Base-by-base conservation (phyloP, 441 rosid species). In the Rhodomyrtus psidioides region DNA sequence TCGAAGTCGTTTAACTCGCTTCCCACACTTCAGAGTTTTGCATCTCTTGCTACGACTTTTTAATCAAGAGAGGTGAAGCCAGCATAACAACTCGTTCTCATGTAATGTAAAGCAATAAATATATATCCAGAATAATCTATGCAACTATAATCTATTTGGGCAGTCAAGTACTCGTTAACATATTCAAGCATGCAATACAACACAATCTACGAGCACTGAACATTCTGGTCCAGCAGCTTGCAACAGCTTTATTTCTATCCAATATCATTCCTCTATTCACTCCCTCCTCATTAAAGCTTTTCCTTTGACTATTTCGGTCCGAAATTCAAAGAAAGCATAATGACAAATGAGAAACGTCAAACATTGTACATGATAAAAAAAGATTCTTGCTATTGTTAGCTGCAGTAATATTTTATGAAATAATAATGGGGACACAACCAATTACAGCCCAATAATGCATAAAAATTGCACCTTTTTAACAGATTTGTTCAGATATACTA, bases 381-480 rank as follows among this genome's bases (percentile, higher is more conserved):
- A 30, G 9, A 62, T 3, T 6, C 2, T 62, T 17, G 44, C 9
- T 2, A 17, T 2, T 30, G 44, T 17, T 5, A 4, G 44, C 75
- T 1, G 0, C 0, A 2, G 0, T 16, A 42, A 0, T 30, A 17
- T 27, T 8, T 62, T 17, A 62, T 30, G 75, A 62, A 62, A 30
- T 24, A 30, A 30, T 30, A 30, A 62, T 62, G 75, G 44, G 24
- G 30, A 9, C 14, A 9, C 9, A 30, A 62, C 7, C 24, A 1
- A 9, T 62, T 19, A 62, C 26, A 4, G 44, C 75, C 26, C 4
- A 30, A 62, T 17, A 30, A 62, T 62, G 75, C 44, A 62, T 16
- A 2, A 62, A 8, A 62, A 7, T 62, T 28, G 24, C 42, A 62
- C 3, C 3, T 62, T 3, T 14, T 27, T 17, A 4, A 62, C 21